Evolutionary conservation across 2,329 filamentous ascomycete genomes (phyloP), one percentile per base, ranked within the genome.

Genomic region (Elsinoe fawcettii): DNA sequence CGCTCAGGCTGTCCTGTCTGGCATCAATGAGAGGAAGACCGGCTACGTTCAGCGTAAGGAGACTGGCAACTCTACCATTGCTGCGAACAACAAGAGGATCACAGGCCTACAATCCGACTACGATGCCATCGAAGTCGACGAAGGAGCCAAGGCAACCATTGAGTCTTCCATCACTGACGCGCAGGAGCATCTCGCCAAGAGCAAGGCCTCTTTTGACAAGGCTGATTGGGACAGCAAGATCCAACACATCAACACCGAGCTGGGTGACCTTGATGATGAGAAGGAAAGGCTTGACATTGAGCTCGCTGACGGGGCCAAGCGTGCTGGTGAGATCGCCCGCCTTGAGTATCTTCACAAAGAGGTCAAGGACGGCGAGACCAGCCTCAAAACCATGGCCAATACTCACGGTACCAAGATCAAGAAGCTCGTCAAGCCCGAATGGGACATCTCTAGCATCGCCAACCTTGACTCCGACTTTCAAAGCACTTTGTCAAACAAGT

Each of bases 281-380:
- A 85, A 81, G 59, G 83, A 87, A 34, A 83, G 79, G 63, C 77
- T 97, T 25, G 85, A 86, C 44, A 75, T 80, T n/a, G 92, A 97
- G 67, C 80, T 96, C 34, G 80, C 90, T 7, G 87, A 95, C 65
- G 89, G 86, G 59, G 95, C 88, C 2, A 84, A 85, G 58, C 81
- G 88, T 58, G 90, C 90, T 5, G 84, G 86, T 3, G 90, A 95
- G 61, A 81, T 90, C 36, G 93, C 92, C 11, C 86, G 88, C 64
- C 78, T 99, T 9, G 88, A 95, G 58, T 84, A 88, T 63, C 79
- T 91, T 32, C 90, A 87, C 66, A 91, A 90, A 64, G 88, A 96
- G 66, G 72, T 90, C 25, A 81, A 82, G 61, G 85, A 90, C 62
- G 82, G 86, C 57, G 82, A 87, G 68, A 80, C 82, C 32, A 87